Conservation (phyloP, 495 filamentous ascomycete genomes). For the Clohesyomyces aquaticus region DNA sequence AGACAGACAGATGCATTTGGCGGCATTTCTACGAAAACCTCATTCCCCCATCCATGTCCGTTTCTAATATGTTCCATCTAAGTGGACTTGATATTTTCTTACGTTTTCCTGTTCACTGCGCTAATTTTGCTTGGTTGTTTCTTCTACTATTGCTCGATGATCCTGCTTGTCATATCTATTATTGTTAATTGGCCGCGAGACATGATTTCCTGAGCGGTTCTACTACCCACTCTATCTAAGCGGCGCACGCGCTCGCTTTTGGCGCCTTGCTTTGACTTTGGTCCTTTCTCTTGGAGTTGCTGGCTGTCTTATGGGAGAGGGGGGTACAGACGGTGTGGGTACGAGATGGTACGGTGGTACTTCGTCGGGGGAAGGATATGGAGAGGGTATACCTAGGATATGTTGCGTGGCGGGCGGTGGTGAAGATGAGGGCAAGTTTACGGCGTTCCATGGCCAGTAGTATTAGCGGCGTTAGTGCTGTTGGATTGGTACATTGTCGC, state of each 20-base stretch:
- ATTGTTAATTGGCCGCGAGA: constrained; percentile 22
- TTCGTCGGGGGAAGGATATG: too few relatives aligned
- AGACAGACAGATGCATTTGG: constrained; percentile 13
- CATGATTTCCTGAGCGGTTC: too few relatives aligned
- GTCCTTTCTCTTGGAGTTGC: constrained; percentile 4
- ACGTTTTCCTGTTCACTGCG: constrained; percentile 6
- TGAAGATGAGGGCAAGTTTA: too few relatives aligned
- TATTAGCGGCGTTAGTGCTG: too few relatives aligned
- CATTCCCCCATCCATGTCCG: background rate
- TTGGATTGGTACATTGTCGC: too few relatives aligned
- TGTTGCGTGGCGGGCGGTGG: too few relatives aligned
- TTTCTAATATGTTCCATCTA: constrained; percentile 11
- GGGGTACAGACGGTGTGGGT: background rate
- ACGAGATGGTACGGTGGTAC: too few relatives aligned
- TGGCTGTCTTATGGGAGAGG: background rate
- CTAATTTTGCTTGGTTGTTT: background rate
- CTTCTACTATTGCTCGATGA: background rate
- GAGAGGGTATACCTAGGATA: too few relatives aligned
- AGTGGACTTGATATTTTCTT: constrained; percentile 1
- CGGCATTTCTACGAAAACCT: background rate
- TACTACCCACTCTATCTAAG: background rate
- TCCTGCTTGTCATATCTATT: constrained; percentile 14
- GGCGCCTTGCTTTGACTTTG: constrained; percentile 8
- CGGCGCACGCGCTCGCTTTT: constrained; percentile 23
- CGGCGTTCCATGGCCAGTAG: too few relatives aligned